A percentile compares a stretch with the other conserved stretches of the same genome.
Evolutionary conservation across 179 eudicot genomes (phyloP).

Genomic region (Pouteria campechiana): DNA sequence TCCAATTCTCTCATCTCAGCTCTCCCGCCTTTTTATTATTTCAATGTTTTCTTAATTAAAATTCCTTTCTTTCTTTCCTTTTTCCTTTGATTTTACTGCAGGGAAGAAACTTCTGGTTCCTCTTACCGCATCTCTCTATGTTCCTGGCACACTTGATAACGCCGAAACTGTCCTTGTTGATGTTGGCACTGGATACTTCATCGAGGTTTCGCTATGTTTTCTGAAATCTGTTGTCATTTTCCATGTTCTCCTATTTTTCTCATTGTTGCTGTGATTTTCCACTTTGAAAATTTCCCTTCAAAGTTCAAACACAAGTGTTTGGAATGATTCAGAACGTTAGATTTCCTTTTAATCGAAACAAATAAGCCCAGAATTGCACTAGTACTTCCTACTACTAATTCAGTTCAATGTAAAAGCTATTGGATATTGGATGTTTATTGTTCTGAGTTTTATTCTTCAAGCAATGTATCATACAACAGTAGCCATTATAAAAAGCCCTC

Average conservation of each 20-base stretch:
- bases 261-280: not conserved
- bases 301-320: no score
- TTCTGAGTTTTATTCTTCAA: no score
- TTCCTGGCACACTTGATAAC: slow-evolving; percentile 80
- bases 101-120: slow-evolving; percentile 91
- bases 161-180: slow-evolving; percentile 76
- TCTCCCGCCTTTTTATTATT: not conserved
- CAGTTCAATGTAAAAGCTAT: no score
- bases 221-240: not conserved
- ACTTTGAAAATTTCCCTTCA: no score
- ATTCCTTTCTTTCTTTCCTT: not conserved
- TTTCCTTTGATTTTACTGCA: slow-evolving; percentile 7
- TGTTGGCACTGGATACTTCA: slow-evolving; percentile 91
- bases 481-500: no score
- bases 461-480: no score
- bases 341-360: no score
- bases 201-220: slow-evolving; percentile 37
- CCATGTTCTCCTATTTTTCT: not conserved
- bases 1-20: not conserved
- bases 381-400: no score
- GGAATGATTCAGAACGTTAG: no score
- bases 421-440: no score
- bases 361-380: no score
- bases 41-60: not conserved
- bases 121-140: slow-evolving; percentile 85